These are phyloP conservation scores for Leucocoprinus birnbaumii DNA, from an alignment of 768 basidiomycete species.

Conservation along the genomic window DNA sequence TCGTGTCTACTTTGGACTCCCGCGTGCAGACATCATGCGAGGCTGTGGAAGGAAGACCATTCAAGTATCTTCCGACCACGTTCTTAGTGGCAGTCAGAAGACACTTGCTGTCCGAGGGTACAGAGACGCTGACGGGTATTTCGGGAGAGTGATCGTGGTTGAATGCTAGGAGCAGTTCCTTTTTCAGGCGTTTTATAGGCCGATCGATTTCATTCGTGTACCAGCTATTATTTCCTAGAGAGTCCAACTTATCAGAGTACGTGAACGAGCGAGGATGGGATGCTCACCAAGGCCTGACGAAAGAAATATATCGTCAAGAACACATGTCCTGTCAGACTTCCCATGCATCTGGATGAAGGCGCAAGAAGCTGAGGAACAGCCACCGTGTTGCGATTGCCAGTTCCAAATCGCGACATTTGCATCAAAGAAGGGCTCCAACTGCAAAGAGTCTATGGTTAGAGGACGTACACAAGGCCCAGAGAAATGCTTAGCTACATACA, in stretches of 20 bases:
- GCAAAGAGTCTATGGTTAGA: not conserved
- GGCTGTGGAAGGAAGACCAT: constrained; percentile 29
- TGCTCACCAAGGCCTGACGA: constrained; percentile 42
- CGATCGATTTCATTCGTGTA: constrained; percentile 30
- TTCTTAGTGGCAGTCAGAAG: constrained; percentile 41
- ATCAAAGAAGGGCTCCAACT: constrained; percentile 45
- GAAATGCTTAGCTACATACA: constrained; percentile 20
- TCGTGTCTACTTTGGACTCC: constrained; percentile 12
- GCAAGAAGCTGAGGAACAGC: constrained; percentile 36
- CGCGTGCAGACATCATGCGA: constrained; percentile 25
- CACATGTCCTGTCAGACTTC: constrained; percentile 36
- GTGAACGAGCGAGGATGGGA: too few species aligned
- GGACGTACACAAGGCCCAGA: too few species aligned
- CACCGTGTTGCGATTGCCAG: constrained; percentile 36
- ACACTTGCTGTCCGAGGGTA: constrained; percentile 39
- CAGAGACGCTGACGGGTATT: constrained; percentile 32
- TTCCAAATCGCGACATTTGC: constrained; percentile 32
- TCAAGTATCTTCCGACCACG: constrained; percentile 42
- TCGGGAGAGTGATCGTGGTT: not conserved
- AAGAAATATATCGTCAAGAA: constrained; percentile 37
- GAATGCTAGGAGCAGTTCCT: constrained; percentile 26
- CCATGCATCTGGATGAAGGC: constrained; percentile 49
- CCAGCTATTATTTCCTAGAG: constrained; percentile 28
- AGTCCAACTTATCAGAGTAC: too few species aligned
- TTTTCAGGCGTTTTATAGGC: constrained; percentile 34